phyloP scores from a whole-genome alignment of 164 flowering plant genomes.

The Amborella trichopoda region DNA sequence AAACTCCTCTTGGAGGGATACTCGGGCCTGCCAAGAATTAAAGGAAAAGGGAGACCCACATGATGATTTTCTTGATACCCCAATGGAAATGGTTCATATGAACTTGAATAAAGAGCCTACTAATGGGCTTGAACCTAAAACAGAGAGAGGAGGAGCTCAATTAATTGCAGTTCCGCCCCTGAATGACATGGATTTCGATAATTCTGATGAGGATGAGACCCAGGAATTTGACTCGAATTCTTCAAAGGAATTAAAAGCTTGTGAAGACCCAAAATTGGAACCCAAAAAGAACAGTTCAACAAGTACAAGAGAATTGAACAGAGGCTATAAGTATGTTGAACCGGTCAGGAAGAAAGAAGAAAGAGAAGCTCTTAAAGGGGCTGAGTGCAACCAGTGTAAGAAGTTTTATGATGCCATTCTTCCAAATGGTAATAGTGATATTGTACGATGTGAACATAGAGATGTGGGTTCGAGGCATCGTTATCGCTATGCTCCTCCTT shows the following conservation, averaged over 20 bases:
- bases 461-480: slow-evolving; percentile 94
- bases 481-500: slow-evolving; percentile 74
- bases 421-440: slow-evolving; percentile 17
- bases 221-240: slow-evolving; percentile 29
- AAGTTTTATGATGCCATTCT: slow-evolving; percentile 95
- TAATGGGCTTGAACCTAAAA: slow-evolving; percentile 11
- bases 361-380: slow-evolving; percentile 68
- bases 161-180: slow-evolving; percentile 19
- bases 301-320: slow-evolving; percentile 18
- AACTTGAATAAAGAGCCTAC: slow-evolving; percentile 18
- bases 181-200: slow-evolving; percentile 19
- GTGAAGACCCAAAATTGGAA: too few relatives aligned
- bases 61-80: slow-evolving; percentile 92
- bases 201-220: slow-evolving; percentile 74
- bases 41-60: slow-evolving; percentile 68
- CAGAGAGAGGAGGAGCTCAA: slow-evolving; percentile 20
- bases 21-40: slow-evolving; percentile 49
- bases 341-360: slow-evolving; percentile 84
- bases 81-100: slow-evolving; percentile 50
- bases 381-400: slow-evolving; percentile 92
- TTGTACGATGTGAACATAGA: slow-evolving; percentile 76
- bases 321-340: slow-evolving; percentile 58
- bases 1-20: slow-evolving; percentile 63
- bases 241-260: too few relatives aligned
- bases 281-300: slow-evolving; percentile 22